Conservation (phyloP, 306 rosid species). For the Cicer judaicum region DNA sequence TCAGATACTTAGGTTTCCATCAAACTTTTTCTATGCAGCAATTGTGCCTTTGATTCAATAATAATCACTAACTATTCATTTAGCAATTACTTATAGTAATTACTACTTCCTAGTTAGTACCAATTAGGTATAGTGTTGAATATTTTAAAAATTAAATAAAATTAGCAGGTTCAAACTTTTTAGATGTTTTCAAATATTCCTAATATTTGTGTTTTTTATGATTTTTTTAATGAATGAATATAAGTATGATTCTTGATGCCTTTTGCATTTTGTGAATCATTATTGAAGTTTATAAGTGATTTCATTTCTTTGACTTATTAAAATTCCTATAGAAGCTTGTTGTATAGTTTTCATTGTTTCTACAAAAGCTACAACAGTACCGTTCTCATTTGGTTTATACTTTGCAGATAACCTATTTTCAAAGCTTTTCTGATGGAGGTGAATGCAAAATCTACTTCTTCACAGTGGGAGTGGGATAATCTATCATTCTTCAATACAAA, state of each 20-base stretch:
- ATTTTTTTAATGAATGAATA: background rate
- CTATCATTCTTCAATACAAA: constrained; percentile 54
- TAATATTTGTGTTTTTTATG: constrained; percentile 13
- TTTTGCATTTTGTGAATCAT: background rate
- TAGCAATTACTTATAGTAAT: background rate
- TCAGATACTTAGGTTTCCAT: too few relatives aligned
- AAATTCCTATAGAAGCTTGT: background rate
- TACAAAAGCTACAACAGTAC: constrained; percentile 4
- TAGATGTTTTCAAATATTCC: background rate
- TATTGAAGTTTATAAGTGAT: constrained; percentile 27
- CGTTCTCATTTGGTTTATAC: constrained; percentile 13
- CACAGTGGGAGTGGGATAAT: constrained; percentile 77
- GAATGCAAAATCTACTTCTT: constrained; percentile 60
- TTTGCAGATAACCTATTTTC: constrained; percentile 46
- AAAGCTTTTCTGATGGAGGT: constrained; percentile 68
- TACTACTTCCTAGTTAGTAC: too few relatives aligned
- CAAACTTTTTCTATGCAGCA: background rate
- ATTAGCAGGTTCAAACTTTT: constrained; percentile 16
- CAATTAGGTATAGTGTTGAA: background rate
- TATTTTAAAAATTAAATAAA: background rate
- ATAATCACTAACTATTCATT: background rate
- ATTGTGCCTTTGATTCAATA: background rate
- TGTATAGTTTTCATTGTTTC: constrained; percentile 13
- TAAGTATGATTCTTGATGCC: constrained; percentile 9
- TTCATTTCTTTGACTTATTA: constrained; percentile 27